Conservation (phyloP, 805 yeast species). For the Ogataea henricii region DNA sequence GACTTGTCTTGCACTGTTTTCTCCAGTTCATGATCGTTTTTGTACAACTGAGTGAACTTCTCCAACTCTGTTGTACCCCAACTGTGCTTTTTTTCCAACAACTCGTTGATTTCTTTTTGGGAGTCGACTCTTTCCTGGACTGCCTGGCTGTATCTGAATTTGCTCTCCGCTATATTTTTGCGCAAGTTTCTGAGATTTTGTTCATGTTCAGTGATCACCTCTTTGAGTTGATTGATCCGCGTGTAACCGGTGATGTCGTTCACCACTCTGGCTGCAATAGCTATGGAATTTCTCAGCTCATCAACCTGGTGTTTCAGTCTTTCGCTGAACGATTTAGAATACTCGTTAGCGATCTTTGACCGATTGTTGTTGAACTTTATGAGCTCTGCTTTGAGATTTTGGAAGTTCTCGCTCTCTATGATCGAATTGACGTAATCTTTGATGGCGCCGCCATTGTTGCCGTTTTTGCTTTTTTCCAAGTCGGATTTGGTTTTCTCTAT, state of each 20-base stretch:
- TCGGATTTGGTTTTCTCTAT: slow-evolving; percentile 18
- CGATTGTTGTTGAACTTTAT: slow-evolving; percentile 29
- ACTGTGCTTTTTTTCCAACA: slow-evolving; percentile 77
- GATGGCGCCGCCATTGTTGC: slow-evolving; percentile 7
- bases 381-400: slow-evolving; percentile 34
- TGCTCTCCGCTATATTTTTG: slow-evolving; percentile 47
- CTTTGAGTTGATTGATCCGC: slow-evolving; percentile 70
- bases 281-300: slow-evolving; percentile 57
- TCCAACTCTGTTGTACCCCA: slow-evolving; percentile 85
- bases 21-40: slow-evolving; percentile 77
- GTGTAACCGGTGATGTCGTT: slow-evolving; percentile 94
- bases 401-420: slow-evolving; percentile 36
- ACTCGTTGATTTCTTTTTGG: slow-evolving; percentile 84
- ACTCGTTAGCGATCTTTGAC: slow-evolving; percentile 28
- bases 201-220: slow-evolving; percentile 60
- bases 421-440: slow-evolving; percentile 29
- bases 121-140: slow-evolving; percentile 63
- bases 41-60: slow-evolving; percentile 76
- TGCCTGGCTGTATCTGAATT: slow-evolving; percentile 57
- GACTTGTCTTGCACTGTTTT: slow-evolving; percentile 56
- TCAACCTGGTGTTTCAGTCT: slow-evolving; percentile 51
- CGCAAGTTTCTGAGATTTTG: slow-evolving; percentile 49
- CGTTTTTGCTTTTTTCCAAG: slow-evolving; percentile 2
- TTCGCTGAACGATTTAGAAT: slow-evolving; percentile 42
- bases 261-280: slow-evolving; percentile 64